Evolutionary conservation across 2,329 filamentous ascomycete species (phyloP), one percentile per base, ranked within the genome.

Genomic region (Fusarium decemcellulare): DNA sequence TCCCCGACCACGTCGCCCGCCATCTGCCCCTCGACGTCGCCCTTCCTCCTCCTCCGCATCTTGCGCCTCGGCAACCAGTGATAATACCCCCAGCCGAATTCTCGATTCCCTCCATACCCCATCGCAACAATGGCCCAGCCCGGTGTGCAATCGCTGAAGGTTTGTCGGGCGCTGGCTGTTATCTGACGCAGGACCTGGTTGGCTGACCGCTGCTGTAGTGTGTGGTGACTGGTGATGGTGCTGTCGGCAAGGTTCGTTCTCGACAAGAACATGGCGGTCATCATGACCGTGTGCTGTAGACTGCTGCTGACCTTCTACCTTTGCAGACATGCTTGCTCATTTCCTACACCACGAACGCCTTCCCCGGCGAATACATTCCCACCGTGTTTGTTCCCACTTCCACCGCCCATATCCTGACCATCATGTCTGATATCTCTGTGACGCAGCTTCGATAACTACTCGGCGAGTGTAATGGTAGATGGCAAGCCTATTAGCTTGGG

Each of bases 341-440:
- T 81, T 98, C 95, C 56, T 99, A 99, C 86, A 98, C 96, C 70
- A 99, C 96, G 70, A 99, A 98, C 86, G 96, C 96, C 72, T 99
- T 99, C 82, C 96, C 96, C n/a, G 96, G 96, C 82, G 96, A 99
- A 87, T 99, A 99, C 84, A 98, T 99, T 76, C 96, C 96, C 73
- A 99, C 96, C 76, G 96, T 99, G 93, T 96, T 85, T 82, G 92
- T 87, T n/a, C 40, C 59, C 48, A 37, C 67, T 43, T 29, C 37
- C 23, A 34, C 54, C 18, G 30, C 59, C 48, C 30, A 36, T 18
- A 43, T 30, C 11, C 15, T 52, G 47, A 43, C 16, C 54, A 47
- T 32, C 15, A 44, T 46, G 42, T 18, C 56, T 60, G 23, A 63
- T 44, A 72, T 48, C 61, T 71, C 59, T 44, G 16, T 48, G 51